A percentile compares a stretch with the other conserved stretches of the same genome.
phyloP scores from a whole-genome alignment of 2,329 filamentous ascomycete genomes.

The Aspergillus glaucus region DNA sequence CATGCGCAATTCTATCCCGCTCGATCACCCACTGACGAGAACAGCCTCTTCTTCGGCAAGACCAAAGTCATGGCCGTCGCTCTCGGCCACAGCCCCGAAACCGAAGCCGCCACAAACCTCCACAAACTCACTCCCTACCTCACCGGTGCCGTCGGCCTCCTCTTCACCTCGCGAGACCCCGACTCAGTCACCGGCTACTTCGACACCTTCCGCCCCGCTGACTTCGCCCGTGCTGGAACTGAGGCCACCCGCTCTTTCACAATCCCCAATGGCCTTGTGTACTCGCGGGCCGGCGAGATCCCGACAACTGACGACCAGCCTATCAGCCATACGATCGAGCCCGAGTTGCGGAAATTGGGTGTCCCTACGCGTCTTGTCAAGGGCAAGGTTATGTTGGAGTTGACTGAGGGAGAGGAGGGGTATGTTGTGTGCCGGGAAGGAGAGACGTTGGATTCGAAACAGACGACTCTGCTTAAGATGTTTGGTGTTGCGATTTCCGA shows the following conservation, averaged over 20 bases:
- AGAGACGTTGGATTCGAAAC: constrained; percentile 77
- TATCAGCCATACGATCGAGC: constrained; percentile 81
- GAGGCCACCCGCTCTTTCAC: constrained; percentile 67
- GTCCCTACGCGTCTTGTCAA: constrained; percentile 84
- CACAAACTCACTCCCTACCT: constrained; percentile 64
- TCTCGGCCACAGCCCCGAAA: constrained; percentile 69
- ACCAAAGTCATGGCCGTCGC: constrained; percentile 98
- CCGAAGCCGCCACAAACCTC: constrained; percentile 74
- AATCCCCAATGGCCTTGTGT: constrained; percentile 76
- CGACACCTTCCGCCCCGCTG: constrained; percentile 62
- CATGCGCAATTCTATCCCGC: neutral
- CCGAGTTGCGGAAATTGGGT: constrained; percentile 78
- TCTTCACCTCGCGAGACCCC: constrained; percentile 77
- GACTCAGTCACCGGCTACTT: constrained; percentile 67
- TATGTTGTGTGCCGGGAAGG: constrained; percentile 82
- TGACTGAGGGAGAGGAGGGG: constrained; percentile 40
- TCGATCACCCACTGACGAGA: constrained; percentile 1
- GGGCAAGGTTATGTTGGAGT: constrained; percentile 74
- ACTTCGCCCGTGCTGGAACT: constrained; percentile 86
- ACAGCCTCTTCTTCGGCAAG: constrained; percentile 94
- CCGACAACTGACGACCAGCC: constrained; percentile 75
- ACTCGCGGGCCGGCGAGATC: constrained; percentile 71
- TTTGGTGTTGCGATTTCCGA: constrained; percentile 87
- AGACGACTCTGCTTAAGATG: constrained; percentile 88
- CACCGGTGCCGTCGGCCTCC: constrained; percentile 75